Base-by-base conservation (phyloP, 2,329 filamentous ascomycete species). In the Pseudodiploospora longispora region DNA sequence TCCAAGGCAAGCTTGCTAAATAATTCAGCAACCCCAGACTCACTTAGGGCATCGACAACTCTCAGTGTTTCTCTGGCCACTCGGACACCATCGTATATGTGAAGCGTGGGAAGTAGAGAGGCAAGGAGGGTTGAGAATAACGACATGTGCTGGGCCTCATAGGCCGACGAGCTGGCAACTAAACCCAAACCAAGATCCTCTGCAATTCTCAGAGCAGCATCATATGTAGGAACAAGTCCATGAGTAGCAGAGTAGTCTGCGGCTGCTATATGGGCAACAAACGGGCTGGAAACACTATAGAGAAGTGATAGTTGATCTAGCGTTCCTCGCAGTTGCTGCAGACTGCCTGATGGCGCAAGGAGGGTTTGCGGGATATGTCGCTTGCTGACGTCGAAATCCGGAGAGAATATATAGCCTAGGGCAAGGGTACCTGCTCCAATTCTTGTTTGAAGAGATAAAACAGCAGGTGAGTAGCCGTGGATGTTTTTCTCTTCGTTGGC, bases 361-460 rank as follows among this genome's bases (percentile, higher is more conserved):
- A 98, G 82, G 10, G 87, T 83, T 74, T 98, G 93, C 3, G 93
- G 91, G 47, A 96, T 82, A 61, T 93, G 82, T 54, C 90, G 82
- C 75, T 93, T 96, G 71, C 78, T 81, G 58, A 95, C 67, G 63
- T 97, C 90, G 59, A 95, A 96, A 68, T 98, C 93, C 59, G 88
- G 87, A 49, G 90, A 96, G 75, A 97, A 98, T 63, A 97, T 87
- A 69, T 98, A 98, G 46, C 93, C 93, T 40, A 98, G 77, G 27
- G 93, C 89, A 60, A 97, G 85, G 52, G 86, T 82, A 44, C 91
- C 93, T 42, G 93, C 93, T 47, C 93, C 93, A 45, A 85, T 80
- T 43, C 93, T 79, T 36, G 90, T 94, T 71, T 98, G 85, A 59
- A 96, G 80, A 27, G 85, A 70, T 48, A 90, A 75, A 38, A 97